Percentiles rank a stretch among this genome's conserved stretches.
phyloP scores from a whole-genome alignment of 495 filamentous ascomycete species.

The Tricharina praecox region DNA sequence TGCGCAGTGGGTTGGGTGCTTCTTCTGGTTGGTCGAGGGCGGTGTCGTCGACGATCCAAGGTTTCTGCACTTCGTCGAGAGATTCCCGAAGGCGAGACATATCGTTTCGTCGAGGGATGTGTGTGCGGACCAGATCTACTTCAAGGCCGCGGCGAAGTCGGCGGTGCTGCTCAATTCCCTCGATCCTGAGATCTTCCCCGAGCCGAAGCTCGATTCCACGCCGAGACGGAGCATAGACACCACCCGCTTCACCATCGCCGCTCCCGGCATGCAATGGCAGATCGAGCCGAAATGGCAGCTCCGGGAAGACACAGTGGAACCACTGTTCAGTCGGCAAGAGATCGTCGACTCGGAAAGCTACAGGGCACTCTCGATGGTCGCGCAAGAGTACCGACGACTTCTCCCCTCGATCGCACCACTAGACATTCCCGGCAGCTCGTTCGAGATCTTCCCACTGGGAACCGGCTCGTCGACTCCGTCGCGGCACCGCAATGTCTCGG shows the following conservation, averaged over 20 bases:
- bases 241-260: slow-evolving; percentile 33
- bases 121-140: slow-evolving; percentile 55
- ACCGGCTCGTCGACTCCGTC: slow-evolving; percentile 81
- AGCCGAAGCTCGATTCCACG: slow-evolving; percentile 2
- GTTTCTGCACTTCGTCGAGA: slow-evolving; percentile 50
- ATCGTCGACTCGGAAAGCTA: slow-evolving; percentile 28
- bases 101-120: slow-evolving; percentile 55
- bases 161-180: slow-evolving; percentile 51
- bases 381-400: slow-evolving; percentile 32
- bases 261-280: slow-evolving; percentile 34
- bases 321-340: slow-evolving; percentile 38
- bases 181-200: slow-evolving; percentile 47
- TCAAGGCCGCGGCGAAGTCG: slow-evolving; percentile 45
- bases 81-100: slow-evolving; percentile 47
- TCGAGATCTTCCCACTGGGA: slow-evolving; percentile 70
- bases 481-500: slow-evolving; percentile 86
- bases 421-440: slow-evolving; percentile 45
- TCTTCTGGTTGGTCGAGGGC: slow-evolving; percentile 66
- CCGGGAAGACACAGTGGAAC: slow-evolving; percentile 26
- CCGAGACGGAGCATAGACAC: slow-evolving; percentile 31
- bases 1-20: slow-evolving; percentile 50
- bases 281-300: slow-evolving; percentile 49
- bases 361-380: slow-evolving; percentile 29
- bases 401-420: slow-evolving; percentile 27
- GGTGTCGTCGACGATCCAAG: slow-evolving; percentile 44